Evolutionary conservation across 2,329 filamentous ascomycete species (phyloP).

Genomic region (Fusarium abutilonis): DNA sequence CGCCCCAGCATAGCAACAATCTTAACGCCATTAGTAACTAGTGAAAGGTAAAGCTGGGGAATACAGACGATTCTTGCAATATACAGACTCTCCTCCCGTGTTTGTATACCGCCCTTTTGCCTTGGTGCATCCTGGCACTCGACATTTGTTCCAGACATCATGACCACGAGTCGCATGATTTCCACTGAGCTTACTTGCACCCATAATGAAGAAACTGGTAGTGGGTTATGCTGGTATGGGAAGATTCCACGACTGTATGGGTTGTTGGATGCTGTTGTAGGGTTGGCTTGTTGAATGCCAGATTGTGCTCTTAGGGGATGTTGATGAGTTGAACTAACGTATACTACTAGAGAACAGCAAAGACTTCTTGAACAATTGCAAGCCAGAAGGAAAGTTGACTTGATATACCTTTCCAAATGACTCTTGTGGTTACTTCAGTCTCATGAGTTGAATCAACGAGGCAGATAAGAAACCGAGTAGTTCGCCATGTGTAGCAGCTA

Average conservation of each 20-base stretch:
- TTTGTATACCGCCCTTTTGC: background rate
- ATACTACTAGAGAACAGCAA: too few relatives aligned
- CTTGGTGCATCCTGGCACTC: background rate
- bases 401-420: background rate
- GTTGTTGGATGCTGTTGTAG: background rate
- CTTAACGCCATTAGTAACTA: background rate
- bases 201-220: background rate
- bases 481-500: background rate
- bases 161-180: background rate
- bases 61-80: constrained; percentile 5
- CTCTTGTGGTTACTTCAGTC: background rate
- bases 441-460: background rate
- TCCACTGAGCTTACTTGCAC: background rate
- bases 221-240: background rate
- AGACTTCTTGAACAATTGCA: background rate
- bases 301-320: background rate
- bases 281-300: background rate
- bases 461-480: background rate
- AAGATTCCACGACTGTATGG: background rate
- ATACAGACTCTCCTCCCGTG: background rate
- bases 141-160: background rate
- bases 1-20: background rate
- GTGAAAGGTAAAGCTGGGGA: too few relatives aligned
- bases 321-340: too few relatives aligned
- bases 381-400: background rate